Evolutionary conservation across 139 green algal genomes (phyloP).

Genomic region (Chlorella vulgaris): DNA sequence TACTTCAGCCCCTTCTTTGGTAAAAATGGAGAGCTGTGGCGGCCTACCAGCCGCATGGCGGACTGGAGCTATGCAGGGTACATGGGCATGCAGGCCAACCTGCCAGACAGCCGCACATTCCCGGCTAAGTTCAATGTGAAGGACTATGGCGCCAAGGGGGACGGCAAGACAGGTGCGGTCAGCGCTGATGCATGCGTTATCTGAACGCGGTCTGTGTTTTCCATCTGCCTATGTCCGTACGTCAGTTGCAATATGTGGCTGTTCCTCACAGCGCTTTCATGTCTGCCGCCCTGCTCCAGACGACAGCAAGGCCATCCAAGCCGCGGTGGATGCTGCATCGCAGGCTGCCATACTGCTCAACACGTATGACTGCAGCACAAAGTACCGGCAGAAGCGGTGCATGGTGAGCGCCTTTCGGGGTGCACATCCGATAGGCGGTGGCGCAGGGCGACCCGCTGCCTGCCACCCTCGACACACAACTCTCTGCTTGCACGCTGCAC

Average conservation of each 20-base stretch:
- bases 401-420: background rate
- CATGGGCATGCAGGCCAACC: constrained; percentile 1
- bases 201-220: no score
- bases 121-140: background rate
- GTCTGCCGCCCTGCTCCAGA: constrained; percentile 4
- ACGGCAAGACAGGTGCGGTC: background rate
- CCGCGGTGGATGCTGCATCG: background rate
- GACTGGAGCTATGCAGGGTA: constrained; percentile 20
- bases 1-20: background rate
- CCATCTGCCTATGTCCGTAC: no score
- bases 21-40: background rate
- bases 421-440: no score
- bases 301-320: constrained; percentile 5
- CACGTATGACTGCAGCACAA: constrained; percentile 11
- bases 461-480: no score
- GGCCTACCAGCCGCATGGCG: background rate
- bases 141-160: constrained; percentile 9
- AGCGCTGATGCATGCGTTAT: no score
- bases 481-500: background rate
- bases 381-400: background rate
- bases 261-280: no score
- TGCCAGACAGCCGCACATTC: background rate
- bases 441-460: no score
- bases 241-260: no score
- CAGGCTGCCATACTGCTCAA: background rate